These are phyloP conservation scores for Neonectria sp. DNA, from an alignment of 2,329 filamentous ascomycete genomes.

Conservation along the genomic window DNA sequence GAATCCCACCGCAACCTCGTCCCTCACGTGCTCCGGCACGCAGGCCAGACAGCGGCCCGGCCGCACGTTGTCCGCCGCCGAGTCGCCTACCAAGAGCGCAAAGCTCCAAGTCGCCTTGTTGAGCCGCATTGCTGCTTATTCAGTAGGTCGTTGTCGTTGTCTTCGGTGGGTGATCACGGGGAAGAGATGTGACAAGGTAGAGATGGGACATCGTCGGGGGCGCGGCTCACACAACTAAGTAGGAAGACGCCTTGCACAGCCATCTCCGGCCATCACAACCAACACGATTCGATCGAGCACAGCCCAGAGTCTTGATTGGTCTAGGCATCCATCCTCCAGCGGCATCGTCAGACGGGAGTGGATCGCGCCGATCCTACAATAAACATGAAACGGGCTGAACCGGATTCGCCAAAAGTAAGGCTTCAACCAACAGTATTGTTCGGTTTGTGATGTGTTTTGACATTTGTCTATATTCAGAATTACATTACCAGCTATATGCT, in stretches of 20 bases:
- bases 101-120: neutral
- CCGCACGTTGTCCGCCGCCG: neutral
- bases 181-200: too few species aligned
- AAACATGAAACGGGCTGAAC: neutral
- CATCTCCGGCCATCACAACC: neutral
- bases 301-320: neutral
- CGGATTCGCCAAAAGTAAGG: neutral
- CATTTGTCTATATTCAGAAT: neutral
- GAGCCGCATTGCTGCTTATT: neutral
- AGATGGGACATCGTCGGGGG: too few species aligned
- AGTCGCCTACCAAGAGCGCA: neutral
- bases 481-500: constrained; percentile 1
- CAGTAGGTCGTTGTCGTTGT: neutral
- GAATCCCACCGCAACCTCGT: constrained; percentile 1
- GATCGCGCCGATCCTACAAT: neutral
- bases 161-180: neutral
- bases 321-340: neutral
- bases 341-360: neutral
- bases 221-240: too few species aligned
- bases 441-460: constrained; percentile 4
- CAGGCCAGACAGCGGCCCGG: neutral
- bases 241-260: neutral
- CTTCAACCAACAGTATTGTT: neutral
- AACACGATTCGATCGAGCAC: neutral
- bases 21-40: neutral